Evolutionary conservation across 202 grass and related monocot species (phyloP), one percentile per base, ranked within the genome.

Genomic region (Eragrostis tef): DNA sequence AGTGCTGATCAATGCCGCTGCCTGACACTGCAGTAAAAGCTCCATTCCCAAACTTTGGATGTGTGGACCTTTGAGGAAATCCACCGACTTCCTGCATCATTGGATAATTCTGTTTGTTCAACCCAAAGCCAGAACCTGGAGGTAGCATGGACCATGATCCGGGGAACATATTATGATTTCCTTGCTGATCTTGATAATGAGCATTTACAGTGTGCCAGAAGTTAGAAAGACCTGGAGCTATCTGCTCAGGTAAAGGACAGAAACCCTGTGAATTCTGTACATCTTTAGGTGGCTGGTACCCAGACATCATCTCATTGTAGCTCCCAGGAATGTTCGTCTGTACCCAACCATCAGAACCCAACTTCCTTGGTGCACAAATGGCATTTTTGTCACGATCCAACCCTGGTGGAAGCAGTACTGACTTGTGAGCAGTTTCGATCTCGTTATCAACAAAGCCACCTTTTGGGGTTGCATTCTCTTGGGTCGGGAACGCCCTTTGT

Each of bases 81-180:
- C 77, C 82, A 58, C 71, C 20, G 44, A 77, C 64, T 73, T 85
- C 85, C 25, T 81, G 52, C 7, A 75, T 46, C 74, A 83, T 56
- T 81, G 76, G 79, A 64, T 86, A 77, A 71, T 63, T 81, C 25
- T 73, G 85, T 43, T 87, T 85, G 72, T 85, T 82, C 50, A 77
- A 17, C 50, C 81, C 84, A 85, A 87, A 79, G n/a, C 81, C 51
- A 67, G 85, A 69, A 77, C 66, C 83, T 67, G 85, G 92, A 70
- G 83, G 74, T 86, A 90, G 90, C 78, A 90, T 83, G 71, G 86
- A 77, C 91, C 94, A 94, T 59, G 89, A 88, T 44, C 85, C 75
- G 7, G 88, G 78, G 42, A 82, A 86, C 42, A 79, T 67, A 54
- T 58, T 83, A 25, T 81, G 89, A 67, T 84, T 91, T 61, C 79